Evolutionary conservation across 2,329 filamentous ascomycete genomes (phyloP).

Genomic region (Paramyrothecium sp.): DNA sequence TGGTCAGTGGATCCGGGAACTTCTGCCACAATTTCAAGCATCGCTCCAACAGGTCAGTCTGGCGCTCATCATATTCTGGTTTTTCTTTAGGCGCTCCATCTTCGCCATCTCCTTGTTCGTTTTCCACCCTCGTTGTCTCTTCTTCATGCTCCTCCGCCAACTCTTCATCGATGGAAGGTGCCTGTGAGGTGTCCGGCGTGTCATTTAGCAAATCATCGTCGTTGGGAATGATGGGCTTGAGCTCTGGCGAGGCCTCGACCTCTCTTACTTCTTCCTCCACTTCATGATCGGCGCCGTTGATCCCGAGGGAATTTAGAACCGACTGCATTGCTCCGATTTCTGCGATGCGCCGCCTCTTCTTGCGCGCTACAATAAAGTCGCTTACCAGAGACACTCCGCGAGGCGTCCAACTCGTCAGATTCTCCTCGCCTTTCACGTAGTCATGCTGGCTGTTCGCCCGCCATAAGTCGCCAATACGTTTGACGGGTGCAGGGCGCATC

Average conservation of each 20-base stretch:
- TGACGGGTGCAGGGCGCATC: conserved; percentile 85
- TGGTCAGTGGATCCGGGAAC: conserved; percentile 54
- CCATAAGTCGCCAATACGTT: conserved; percentile 91
- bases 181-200: conserved; percentile 51
- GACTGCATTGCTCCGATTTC: conserved; percentile 78
- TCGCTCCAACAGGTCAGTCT: conserved; percentile 49
- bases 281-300: conserved; percentile 38
- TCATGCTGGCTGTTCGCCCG: conserved; percentile 92
- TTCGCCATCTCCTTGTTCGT: conserved; percentile 14
- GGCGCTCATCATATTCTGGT: conserved; percentile 44
- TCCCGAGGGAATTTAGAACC: conserved; percentile 58
- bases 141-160: conserved; percentile 16
- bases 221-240: conserved; percentile 43
- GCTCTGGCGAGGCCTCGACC: conserved; percentile 30
- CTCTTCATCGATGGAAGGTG: conserved; percentile 30
- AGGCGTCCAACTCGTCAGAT: conserved; percentile 80
- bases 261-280: conserved; percentile 31
- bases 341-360: conserved; percentile 69
- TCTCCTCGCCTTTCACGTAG: conserved; percentile 95
- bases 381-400: conserved; percentile 87
- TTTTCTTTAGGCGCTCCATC: conserved; percentile 21
- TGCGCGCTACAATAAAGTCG: conserved; percentile 76
- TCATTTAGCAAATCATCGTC: conserved; percentile 60
- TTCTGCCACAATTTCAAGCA: conserved; percentile 65
- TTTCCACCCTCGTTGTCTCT: conserved; percentile 13